Evolutionary conservation across 352 stramenopile species (phyloP).

Genomic region (Phytophthora sansomeana): DNA sequence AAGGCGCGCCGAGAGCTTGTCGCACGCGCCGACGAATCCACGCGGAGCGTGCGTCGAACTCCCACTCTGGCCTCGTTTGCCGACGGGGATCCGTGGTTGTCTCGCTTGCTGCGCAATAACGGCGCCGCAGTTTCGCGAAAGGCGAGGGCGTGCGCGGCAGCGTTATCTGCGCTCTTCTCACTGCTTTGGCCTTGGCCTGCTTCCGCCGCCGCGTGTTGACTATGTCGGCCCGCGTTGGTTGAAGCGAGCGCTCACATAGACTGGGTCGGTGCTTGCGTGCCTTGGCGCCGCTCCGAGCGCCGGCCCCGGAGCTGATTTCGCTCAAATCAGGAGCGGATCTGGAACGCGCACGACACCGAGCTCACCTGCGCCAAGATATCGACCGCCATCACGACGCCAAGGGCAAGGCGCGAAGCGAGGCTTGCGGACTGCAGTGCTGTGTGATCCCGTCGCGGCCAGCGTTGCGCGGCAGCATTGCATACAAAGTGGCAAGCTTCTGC

Average conservation of each 20-base stretch:
- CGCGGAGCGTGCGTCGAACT: conserved; percentile 35
- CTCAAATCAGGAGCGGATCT: conserved; percentile 27
- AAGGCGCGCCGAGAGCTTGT: neutral
- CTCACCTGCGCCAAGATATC: conserved; percentile 24
- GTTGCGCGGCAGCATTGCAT: neutral
- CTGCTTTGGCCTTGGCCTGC: no score
- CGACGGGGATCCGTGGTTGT: no score
- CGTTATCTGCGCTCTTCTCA: neutral
- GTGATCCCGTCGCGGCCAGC: neutral
- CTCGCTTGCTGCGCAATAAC: conserved; percentile 1
- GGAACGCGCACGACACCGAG: conserved; percentile 31
- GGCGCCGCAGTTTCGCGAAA: conserved; percentile 21
- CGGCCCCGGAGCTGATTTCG: conserved; percentile 32
- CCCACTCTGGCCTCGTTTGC: conserved; percentile 36
- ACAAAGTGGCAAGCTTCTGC: conserved; percentile 5
- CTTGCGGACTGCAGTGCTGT: no score
- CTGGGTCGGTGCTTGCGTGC: conserved; percentile 5
- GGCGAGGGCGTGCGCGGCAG: neutral
- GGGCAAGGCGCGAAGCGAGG: no score
- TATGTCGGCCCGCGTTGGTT: conserved; percentile 11
- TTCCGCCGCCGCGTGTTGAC: conserved; percentile 19
- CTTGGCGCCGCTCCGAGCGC: conserved; percentile 11
- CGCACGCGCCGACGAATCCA: conserved; percentile 15
- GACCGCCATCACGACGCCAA: conserved; percentile 15
- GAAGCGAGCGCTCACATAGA: conserved; percentile 11